Base-by-base conservation (phyloP, 441 rosid genomes). In the Pelargonium australe region DNA sequence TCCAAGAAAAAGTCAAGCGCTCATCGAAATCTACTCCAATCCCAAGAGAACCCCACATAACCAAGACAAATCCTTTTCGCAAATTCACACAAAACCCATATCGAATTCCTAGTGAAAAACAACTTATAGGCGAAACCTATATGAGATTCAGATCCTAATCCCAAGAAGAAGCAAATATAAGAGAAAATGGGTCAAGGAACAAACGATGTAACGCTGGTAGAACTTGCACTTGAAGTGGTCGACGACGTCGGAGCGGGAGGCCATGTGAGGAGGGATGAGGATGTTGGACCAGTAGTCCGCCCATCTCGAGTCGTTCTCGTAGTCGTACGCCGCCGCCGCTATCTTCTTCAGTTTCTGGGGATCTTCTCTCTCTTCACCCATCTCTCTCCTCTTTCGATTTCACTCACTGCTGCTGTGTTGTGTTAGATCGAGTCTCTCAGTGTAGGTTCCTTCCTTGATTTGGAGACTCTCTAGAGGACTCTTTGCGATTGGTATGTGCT, bases 201-300 rank as follows among this genome's bases (percentile, higher is more conserved):
- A 70, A 67, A 95, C 97, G 76, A 86, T 80, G 81, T 45, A 91
- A n/a, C 99, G 96, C 79, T 91, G 99, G 79, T 95, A 95, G 86
- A 91, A 95, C 81, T 95, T 95, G 87, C 86, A 91, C 84, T 91
- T 95, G 83, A 75, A 91, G 80, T 95, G 99, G 37, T 84, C 85
- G 68, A 91, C 68, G 71, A 95, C 99, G 67, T 90, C 99, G 58
- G 94, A 78, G 68, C 91, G 94, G 70, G 97, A 83, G 63, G 99
- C 84, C 87, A 91, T 75, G 90, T 85, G 84, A 14, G 96, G 96
- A 71, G 99, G 98, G 66, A 95, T 85, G 78, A 95, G 88, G 79
- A 95, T 80, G 75, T 90, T 92, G 55, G 98, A 89, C 99, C 97
- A 90, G 81, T 92, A 95, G 68, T 87, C 99, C 0, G 90, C 81